phyloP scores from a whole-genome alignment of 345 rosid species.

The Acer saccharum region DNA sequence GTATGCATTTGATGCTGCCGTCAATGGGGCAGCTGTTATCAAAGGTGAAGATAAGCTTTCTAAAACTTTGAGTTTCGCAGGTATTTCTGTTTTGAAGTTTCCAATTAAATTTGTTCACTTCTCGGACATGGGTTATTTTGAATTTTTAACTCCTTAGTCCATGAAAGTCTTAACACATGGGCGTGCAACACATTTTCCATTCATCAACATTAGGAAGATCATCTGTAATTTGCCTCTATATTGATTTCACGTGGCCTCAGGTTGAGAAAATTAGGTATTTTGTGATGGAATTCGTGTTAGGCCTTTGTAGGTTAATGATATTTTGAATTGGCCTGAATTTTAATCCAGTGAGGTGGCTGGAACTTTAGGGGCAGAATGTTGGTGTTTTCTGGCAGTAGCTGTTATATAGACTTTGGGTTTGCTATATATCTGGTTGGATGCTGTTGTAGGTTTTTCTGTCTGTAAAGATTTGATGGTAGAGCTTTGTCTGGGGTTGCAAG shows the following conservation, averaged over 20 bases:
- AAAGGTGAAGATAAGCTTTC: conserved; percentile 53
- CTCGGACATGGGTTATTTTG: background rate
- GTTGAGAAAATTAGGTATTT: background rate
- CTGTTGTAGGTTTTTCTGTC: background rate
- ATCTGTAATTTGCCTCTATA: background rate
- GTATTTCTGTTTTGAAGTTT: background rate
- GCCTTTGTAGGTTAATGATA: background rate
- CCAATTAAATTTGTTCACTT: background rate
- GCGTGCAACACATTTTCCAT: background rate
- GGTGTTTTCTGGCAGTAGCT: background rate
- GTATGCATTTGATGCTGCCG: conserved; percentile 98
- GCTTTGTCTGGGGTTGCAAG: background rate
- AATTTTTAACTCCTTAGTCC: background rate
- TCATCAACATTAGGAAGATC: background rate
- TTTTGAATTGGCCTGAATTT: background rate
- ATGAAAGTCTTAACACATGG: background rate
- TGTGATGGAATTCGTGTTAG: background rate
- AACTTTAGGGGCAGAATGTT: background rate
- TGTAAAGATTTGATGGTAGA: background rate
- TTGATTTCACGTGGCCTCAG: background rate
- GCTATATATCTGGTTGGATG: background rate
- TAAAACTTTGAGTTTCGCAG: background rate
- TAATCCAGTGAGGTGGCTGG: background rate
- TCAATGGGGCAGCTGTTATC: conserved; percentile 75
- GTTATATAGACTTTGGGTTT: background rate